Evolutionary conservation across 2,329 filamentous ascomycete genomes (phyloP).

Genomic region (Colletotrichum somersetense): DNA sequence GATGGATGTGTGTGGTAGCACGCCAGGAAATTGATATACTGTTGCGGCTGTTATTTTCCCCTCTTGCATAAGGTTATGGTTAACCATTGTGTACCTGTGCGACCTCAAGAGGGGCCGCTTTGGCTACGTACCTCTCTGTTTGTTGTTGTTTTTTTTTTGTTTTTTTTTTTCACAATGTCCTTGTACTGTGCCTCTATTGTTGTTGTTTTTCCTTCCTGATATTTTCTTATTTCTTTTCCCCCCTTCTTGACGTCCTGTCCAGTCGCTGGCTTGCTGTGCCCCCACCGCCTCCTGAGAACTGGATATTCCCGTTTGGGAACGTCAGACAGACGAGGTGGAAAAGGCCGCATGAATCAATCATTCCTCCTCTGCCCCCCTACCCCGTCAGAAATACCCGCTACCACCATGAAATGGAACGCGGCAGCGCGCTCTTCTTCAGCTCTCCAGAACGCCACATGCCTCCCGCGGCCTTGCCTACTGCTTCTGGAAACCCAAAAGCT

Average conservation of each 20-base stretch:
- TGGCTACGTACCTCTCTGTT: not conserved
- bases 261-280: constrained; percentile 2
- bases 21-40: not conserved
- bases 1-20: not conserved
- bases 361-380: not conserved
- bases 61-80: no score
- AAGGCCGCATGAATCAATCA: constrained; percentile 24
- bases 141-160: not conserved
- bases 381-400: not conserved
- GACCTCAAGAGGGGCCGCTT: no score
- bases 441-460: constrained; percentile 24
- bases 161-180: no score
- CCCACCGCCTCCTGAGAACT: constrained; percentile 17
- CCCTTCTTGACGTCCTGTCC: not conserved
- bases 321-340: not conserved
- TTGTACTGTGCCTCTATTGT: no score
- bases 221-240: not conserved
- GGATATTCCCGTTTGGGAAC: not conserved
- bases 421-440: constrained; percentile 25
- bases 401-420: constrained; percentile 23
- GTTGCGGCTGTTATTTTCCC: not conserved
- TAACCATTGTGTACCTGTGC: no score
- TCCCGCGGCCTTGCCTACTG: constrained; percentile 32
- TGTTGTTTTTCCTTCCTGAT: no score
- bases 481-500: constrained; percentile 33